phyloP scores from a whole-genome alignment of 345 rosid species.

The Eucalyptus brandiana region DNA sequence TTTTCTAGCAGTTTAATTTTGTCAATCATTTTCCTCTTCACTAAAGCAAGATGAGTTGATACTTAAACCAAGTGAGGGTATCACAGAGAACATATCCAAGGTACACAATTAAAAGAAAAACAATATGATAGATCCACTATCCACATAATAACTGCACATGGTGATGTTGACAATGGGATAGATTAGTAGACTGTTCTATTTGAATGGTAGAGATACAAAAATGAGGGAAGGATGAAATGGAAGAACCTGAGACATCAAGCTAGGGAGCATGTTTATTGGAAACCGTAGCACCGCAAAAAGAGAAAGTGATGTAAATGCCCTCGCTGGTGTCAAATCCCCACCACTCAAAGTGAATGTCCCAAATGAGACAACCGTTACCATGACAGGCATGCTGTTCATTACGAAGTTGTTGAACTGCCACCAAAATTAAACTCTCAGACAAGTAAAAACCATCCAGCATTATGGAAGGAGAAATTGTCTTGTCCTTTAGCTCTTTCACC shows the following conservation, averaged over 20 bases:
- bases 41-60: background rate
- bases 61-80: background rate
- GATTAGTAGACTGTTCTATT: background rate
- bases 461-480: background rate
- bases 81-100: background rate
- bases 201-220: background rate
- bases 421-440: background rate
- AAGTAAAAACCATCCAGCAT: background rate
- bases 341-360: slow-evolving; percentile 84
- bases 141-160: background rate
- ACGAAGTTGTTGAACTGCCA: slow-evolving; percentile 81
- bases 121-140: background rate
- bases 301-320: slow-evolving; percentile 95
- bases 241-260: slow-evolving; percentile 71
- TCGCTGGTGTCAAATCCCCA: slow-evolving; percentile 87
- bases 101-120: background rate
- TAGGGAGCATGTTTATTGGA: slow-evolving; percentile 84
- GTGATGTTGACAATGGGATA: background rate
- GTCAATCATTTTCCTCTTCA: background rate
- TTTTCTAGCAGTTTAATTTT: background rate
- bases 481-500: background rate
- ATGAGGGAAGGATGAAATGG: background rate
- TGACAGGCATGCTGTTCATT: slow-evolving; percentile 79
- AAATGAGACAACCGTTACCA: slow-evolving; percentile 79
- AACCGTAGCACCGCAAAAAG: slow-evolving; percentile 64